These are phyloP conservation scores for Pyrenochaeta sp. DNA, from an alignment of 2,329 filamentous ascomycete species.

Conservation along the genomic window DNA sequence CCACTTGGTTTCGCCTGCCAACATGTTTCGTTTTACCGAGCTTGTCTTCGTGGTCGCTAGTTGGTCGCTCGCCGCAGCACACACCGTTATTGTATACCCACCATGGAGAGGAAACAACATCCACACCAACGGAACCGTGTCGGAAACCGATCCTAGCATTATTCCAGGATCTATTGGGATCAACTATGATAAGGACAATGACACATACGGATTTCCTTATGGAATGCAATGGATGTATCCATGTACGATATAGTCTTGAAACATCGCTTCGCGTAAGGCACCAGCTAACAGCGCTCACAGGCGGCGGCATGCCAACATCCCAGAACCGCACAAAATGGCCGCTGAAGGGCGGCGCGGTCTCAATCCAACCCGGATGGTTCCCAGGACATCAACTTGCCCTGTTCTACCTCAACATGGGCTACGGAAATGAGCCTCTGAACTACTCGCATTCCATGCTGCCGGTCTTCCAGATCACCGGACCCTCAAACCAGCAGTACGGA, in stretches of 20 bases:
- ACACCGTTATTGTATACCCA: constrained; percentile 86
- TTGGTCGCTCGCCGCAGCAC: constrained; percentile 65
- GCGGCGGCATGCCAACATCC: constrained; percentile 81
- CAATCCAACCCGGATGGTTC: constrained; percentile 96
- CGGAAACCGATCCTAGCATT: constrained; percentile 47
- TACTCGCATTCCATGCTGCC: constrained; percentile 85
- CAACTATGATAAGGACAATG: constrained; percentile 56
- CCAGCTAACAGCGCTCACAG: constrained; percentile 57
- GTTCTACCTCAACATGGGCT: constrained; percentile 90
- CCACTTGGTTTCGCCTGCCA: constrained; percentile 13
- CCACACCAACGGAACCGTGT: constrained; percentile 72
- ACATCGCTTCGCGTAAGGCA: background rate
- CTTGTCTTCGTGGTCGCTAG: constrained; percentile 43
- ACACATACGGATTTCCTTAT: constrained; percentile 70
- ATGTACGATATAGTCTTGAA: constrained; percentile 68
- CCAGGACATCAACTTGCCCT: constrained; percentile 82
- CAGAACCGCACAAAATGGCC: constrained; percentile 94
- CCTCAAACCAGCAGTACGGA: constrained; percentile 82
- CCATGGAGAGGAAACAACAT: constrained; percentile 89
- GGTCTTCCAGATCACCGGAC: constrained; percentile 83
- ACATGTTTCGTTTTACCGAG: constrained; percentile 46
- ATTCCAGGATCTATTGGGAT: constrained; percentile 56
- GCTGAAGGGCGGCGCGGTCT: constrained; percentile 81
- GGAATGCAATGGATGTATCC: constrained; percentile 97
- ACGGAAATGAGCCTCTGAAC: constrained; percentile 81